A percentile compares a stretch with the other conserved stretches of the same genome.
Evolutionary conservation across 2,329 filamentous ascomycete genomes (phyloP).

Genomic region (Talaromyces pinophilus): DNA sequence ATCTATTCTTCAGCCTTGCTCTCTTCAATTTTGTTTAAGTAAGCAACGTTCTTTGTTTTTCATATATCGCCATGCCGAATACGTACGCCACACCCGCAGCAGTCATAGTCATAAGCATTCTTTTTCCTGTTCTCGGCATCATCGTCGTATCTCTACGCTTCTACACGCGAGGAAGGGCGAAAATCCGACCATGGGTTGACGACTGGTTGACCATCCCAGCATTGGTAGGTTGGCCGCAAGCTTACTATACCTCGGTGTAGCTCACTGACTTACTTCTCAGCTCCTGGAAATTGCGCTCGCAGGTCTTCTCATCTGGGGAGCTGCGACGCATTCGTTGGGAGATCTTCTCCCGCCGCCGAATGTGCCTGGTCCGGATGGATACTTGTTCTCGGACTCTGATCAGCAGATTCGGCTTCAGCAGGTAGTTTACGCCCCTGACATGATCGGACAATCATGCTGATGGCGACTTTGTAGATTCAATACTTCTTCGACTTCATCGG

Average conservation of each 20-base stretch:
- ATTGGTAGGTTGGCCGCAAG: neutral
- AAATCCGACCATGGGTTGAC: conserved; percentile 5
- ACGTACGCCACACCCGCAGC: neutral
- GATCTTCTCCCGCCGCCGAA: conserved; percentile 7
- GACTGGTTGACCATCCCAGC: conserved; percentile 10
- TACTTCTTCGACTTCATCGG: conserved; percentile 1
- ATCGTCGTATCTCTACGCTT: conserved; percentile 1
- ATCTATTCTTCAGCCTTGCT: neutral
- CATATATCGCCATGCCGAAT: neutral
- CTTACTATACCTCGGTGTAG: neutral
- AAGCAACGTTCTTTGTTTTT: neutral
- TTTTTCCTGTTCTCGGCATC: neutral
- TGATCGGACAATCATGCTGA: neutral
- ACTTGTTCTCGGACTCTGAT: neutral
- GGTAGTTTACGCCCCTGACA: neutral
- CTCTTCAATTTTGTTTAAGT: neutral
- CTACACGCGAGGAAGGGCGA: conserved; percentile 1
- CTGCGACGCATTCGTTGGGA: conserved; percentile 2
- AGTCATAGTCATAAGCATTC: neutral
- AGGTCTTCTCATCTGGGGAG: conserved; percentile 8
- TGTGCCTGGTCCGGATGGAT: conserved; percentile 8
- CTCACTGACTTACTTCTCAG: neutral
- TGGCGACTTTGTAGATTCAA: neutral
- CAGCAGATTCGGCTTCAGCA: conserved; percentile 7
- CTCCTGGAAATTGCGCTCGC: conserved; percentile 7